Percentiles rank a stretch among this genome's conserved stretches.
Conservation (phyloP, 495 filamentous ascomycete genomes). For the Peziza echinospora region DNA sequence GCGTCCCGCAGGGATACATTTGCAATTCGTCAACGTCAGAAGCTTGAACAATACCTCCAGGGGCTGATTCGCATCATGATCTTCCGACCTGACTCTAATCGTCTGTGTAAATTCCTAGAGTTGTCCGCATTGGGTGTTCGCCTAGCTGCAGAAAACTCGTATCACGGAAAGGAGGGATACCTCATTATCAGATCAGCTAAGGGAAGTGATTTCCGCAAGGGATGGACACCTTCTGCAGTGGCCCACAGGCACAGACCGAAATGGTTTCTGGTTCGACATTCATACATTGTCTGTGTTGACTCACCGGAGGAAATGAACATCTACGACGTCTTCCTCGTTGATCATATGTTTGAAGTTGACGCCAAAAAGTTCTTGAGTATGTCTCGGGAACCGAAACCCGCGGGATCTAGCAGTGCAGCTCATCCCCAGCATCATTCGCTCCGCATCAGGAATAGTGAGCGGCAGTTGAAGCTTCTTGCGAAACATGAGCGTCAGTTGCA, state of each 20-base stretch:
- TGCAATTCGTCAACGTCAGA: constrained; percentile 53
- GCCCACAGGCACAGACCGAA: constrained; percentile 69
- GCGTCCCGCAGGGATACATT: constrained; percentile 30
- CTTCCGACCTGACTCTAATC: constrained; percentile 86
- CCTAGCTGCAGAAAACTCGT: constrained; percentile 82
- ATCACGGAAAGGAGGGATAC: constrained; percentile 94
- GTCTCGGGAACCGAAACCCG: constrained; percentile 28
- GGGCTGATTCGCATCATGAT: constrained; percentile 87
- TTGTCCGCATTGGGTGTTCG: constrained; percentile 87
- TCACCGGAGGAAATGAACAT: constrained; percentile 98
- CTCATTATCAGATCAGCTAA: constrained; percentile 78
- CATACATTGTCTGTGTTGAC: constrained; percentile 92
- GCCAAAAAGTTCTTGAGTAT: constrained; percentile 32
- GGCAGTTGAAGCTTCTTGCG: constrained; percentile 75
- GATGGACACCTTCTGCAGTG: constrained; percentile 51
- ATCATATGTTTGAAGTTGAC: constrained; percentile 58
- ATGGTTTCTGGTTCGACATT: constrained; percentile 96
- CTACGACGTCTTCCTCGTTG: constrained; percentile 92
- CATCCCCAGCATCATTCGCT: constrained; percentile 66
- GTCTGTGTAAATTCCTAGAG: constrained; percentile 89
- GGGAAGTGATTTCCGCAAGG: constrained; percentile 69
- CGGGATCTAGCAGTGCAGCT: constrained; percentile 23
- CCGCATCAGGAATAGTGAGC: constrained; percentile 64
- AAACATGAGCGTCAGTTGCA: constrained; percentile 71
- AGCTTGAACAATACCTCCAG: constrained; percentile 79